Evolutionary conservation across 2,329 filamentous ascomycete genomes (phyloP), one percentile per base, ranked within the genome.

Genomic region (Coleophoma eucalyptorum): DNA sequence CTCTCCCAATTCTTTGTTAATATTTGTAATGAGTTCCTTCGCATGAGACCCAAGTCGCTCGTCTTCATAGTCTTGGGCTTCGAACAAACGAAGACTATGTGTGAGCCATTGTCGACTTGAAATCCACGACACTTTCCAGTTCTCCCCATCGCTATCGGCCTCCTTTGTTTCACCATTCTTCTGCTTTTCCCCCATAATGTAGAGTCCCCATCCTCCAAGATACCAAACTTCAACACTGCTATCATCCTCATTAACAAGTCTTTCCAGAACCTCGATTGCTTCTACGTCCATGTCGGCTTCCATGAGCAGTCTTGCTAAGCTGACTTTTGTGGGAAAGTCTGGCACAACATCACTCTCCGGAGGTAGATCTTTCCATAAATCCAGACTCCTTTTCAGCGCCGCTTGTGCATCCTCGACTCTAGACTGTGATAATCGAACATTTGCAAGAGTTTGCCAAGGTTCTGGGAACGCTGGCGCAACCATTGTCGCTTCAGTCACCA

Each of bases 181-280:
- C 62, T 82, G 73, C 75, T 86, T 89, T 67, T 89, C 81, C 11
- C 87, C 89, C 55, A 88, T 75, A 52, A 96, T 79, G 66, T 90
- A 90, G 58, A 95, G 78, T 61, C 90, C 92, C 89, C 93, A 97
- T 4, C 94, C 95, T 41, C 94, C 94, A 5, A 99, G 78, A 71
- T 99, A 99, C 91, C 92, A 97, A 16, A 90, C 88, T 71, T 99
- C 94, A 18, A 99, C 89, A 67, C 93, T 96, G 64, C 88, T 80
- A 65, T 99, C 95, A 59, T 99, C 93, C 66, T 99, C 94, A 34
- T 81, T 76, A 37, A 96, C 83, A 48, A 99, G 74, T 49, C 90
- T 78, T 66, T 96, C 90, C 49, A 97, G 74, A 3, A 97, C 91
- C 50, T 88, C 82, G 51, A 96, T 81, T 1, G 94, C 93, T 55